Evolutionary conservation across 768 basidiomycete species (phyloP).

Genomic region (Fomitopsis serialis): DNA sequence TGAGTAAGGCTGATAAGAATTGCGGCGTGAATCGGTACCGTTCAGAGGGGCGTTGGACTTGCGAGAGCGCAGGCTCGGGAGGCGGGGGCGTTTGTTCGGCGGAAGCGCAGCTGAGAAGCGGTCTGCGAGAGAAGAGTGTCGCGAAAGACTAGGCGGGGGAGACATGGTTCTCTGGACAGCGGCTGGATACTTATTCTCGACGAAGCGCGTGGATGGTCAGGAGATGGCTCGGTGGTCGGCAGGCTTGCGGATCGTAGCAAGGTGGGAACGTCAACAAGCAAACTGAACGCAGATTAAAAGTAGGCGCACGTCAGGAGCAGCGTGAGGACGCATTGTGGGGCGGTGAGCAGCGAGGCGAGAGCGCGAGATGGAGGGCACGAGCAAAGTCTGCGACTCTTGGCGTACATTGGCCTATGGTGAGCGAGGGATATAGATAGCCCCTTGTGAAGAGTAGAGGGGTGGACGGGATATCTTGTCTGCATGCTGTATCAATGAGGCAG

Average conservation of each 20-base stretch:
- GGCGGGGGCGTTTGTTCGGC: conserved; percentile 13
- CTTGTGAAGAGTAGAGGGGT: not conserved
- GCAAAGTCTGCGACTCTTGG: not conserved
- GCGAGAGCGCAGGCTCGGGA: conserved; percentile 25
- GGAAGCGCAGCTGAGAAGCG: conserved; percentile 17
- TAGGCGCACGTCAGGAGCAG: not conserved
- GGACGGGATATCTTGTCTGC: conserved; percentile 3
- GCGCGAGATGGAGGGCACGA: not conserved
- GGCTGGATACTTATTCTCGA: conserved; percentile 16
- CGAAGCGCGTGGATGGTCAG: conserved; percentile 16
- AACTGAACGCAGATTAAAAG: not conserved
- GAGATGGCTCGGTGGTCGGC: conserved; percentile 7
- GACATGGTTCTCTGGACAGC: conserved; percentile 15
- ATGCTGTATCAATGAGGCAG: conserved; percentile 20
- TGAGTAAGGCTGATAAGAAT: conserved; percentile 27
- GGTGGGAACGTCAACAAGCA: not conserved
- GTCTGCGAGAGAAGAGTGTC: conserved; percentile 23
- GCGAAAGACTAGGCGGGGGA: conserved; percentile 21
- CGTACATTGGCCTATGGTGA: conserved; percentile 5
- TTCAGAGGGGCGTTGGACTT: conserved; percentile 18
- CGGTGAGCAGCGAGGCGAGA: not conserved
- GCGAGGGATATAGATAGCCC: not conserved
- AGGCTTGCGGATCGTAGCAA: conserved; percentile 10
- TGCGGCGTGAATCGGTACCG: conserved; percentile 1
- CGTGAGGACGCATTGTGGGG: not conserved